These are phyloP conservation scores for Xylaria grammica DNA, from an alignment of 495 filamentous ascomycete genomes.

Conservation along the genomic window DNA sequence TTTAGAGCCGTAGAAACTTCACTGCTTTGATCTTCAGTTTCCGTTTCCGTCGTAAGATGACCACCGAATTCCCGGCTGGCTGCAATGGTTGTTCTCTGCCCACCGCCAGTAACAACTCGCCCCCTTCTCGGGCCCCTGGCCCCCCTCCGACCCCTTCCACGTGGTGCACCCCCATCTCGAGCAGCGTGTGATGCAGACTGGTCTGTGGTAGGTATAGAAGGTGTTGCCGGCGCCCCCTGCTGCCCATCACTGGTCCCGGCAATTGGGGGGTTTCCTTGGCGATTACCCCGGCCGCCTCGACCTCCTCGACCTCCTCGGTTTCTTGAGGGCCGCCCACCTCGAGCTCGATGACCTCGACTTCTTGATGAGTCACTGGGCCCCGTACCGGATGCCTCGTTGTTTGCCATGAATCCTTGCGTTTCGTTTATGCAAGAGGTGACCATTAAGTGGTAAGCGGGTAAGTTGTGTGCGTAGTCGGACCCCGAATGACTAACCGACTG, in stretches of 20 bases:
- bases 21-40: slow-evolving; percentile 38
- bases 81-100: slow-evolving; percentile 43
- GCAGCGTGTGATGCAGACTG: slow-evolving; percentile 9
- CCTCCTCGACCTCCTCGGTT: slow-evolving; percentile 13
- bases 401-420: slow-evolving; percentile 24
- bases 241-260: slow-evolving; percentile 10
- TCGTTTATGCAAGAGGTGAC: background rate
- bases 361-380: slow-evolving; percentile 14
- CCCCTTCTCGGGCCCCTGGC: slow-evolving; percentile 45
- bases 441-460: background rate
- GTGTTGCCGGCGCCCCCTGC: slow-evolving; percentile 6
- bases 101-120: slow-evolving; percentile 24
- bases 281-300: slow-evolving; percentile 38
- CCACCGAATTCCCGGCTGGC: slow-evolving; percentile 60
- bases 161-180: slow-evolving; percentile 3
- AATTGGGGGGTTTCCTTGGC: slow-evolving; percentile 21
- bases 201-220: background rate
- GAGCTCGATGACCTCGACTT: slow-evolving; percentile 24
- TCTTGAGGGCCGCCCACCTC: slow-evolving; percentile 32
- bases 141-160: slow-evolving; percentile 38
- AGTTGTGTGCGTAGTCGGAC: background rate
- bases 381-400: slow-evolving; percentile 8
- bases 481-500: too few species aligned
- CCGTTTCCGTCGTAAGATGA: slow-evolving; percentile 42
- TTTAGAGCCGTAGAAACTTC: slow-evolving; percentile 37